phyloP scores from a whole-genome alignment of 192 early-diverging fungal genomes.

The Gryganskiella cystojenkinii region DNA sequence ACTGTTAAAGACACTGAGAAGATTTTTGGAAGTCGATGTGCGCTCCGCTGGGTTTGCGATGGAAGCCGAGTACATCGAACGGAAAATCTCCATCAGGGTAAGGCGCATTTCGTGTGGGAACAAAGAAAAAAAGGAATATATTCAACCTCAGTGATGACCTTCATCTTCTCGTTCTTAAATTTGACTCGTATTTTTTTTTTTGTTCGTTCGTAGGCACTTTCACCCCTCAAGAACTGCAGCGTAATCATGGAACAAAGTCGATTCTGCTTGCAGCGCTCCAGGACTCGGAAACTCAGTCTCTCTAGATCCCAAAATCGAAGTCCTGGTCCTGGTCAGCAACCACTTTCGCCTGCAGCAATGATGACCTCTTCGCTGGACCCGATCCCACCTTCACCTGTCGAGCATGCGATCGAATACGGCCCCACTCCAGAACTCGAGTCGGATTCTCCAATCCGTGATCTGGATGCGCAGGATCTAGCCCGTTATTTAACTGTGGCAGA shows the following conservation, averaged over 20 bases:
- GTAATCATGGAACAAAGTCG: constrained; percentile 50
- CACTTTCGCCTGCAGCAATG: background rate
- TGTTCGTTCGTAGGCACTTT: constrained; percentile 9
- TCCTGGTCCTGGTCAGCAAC: background rate
- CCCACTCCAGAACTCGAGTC: constrained; percentile 26
- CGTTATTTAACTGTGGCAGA: constrained; percentile 59
- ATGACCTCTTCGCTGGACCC: background rate
- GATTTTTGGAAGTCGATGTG: constrained; percentile 62
- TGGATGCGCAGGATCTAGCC: constrained; percentile 61
- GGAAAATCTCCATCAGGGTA: constrained; percentile 36
- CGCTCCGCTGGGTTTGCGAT: constrained; percentile 51
- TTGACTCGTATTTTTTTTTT: background rate
- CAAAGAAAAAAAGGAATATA: background rate
- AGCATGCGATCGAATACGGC: constrained; percentile 20
- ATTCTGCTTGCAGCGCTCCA: constrained; percentile 37
- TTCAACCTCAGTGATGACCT: background rate
- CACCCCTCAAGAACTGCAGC: constrained; percentile 48
- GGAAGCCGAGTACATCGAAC: constrained; percentile 55
- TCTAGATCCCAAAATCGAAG: constrained; percentile 13
- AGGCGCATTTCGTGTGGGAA: background rate
- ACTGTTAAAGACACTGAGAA: constrained; percentile 55
- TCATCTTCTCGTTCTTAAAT: background rate
- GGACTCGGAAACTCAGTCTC: constrained; percentile 40
- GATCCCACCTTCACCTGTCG: background rate
- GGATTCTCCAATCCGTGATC: constrained; percentile 45